A percentile compares a stretch with the other conserved stretches of the same genome.
These are phyloP conservation scores for Thalassiosira hispida DNA, from an alignment of 352 stramenopile genomes.

Conservation along the genomic window DNA sequence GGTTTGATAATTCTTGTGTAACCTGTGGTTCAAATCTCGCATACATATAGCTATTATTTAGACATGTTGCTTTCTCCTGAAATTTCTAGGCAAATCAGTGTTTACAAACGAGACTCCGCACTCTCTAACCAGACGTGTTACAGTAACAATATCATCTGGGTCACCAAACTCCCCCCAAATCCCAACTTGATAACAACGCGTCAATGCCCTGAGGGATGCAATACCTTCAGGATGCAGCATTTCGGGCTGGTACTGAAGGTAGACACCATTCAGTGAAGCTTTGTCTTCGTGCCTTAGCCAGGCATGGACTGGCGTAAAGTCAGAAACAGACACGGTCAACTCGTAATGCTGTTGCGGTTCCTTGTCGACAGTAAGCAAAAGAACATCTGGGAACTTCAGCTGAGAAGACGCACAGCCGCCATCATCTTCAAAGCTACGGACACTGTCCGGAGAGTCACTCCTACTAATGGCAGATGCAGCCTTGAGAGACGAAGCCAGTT, in stretches of 20 bases:
- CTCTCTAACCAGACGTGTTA: conserved; percentile 54
- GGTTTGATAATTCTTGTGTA: too few species aligned
- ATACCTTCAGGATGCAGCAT: conserved; percentile 68
- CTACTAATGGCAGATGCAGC: background rate
- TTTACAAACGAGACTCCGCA: conserved; percentile 75
- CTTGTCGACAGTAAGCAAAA: conserved; percentile 66
- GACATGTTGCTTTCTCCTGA: too few species aligned
- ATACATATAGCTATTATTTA: too few species aligned
- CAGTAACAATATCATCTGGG: conserved; percentile 72
- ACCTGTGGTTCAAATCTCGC: too few species aligned
- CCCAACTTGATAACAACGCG: conserved; percentile 57
- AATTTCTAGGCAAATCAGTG: conserved; percentile 51
- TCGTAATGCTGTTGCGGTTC: conserved; percentile 59
- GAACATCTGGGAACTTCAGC: conserved; percentile 58
- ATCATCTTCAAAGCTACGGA: conserved; percentile 12
- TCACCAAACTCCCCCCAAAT: conserved; percentile 69
- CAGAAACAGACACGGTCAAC: conserved; percentile 51
- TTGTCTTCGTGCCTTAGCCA: conserved; percentile 54
- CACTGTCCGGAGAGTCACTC: conserved; percentile 8
- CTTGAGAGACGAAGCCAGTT: conserved; percentile 28
- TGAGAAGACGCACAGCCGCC: background rate
- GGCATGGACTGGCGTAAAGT: conserved; percentile 60
- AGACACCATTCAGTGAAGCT: conserved; percentile 72
- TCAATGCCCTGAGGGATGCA: conserved; percentile 36
- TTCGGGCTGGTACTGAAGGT: conserved; percentile 79